Evolutionary conservation across 2,329 filamentous ascomycete genomes (phyloP).

Genomic region (Aspergillus niger): DNA sequence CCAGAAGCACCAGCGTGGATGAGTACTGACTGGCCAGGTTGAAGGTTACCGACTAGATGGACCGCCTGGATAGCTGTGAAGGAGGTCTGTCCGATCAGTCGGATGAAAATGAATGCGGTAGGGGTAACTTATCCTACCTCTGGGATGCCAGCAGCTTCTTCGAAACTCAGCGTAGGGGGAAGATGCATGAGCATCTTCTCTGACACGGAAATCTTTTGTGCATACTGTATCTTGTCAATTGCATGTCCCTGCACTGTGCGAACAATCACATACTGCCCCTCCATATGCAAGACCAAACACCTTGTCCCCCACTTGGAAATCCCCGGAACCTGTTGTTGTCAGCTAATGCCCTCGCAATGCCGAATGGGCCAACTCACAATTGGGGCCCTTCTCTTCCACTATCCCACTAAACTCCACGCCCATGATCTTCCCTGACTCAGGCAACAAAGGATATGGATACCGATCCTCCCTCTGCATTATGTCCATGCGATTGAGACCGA

Average conservation of each 20-base stretch:
- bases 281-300: constrained; percentile 1
- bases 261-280: neutral
- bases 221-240: constrained; percentile 59
- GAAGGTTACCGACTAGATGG: neutral
- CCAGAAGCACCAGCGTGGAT: neutral
- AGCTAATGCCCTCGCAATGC: neutral
- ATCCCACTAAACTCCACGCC: constrained; percentile 2
- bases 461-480: constrained; percentile 1
- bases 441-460: neutral
- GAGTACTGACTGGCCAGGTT: neutral
- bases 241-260: neutral
- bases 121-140: neutral
- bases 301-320: neutral
- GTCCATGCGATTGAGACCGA: constrained; percentile 3
- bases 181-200: constrained; percentile 81
- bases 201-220: constrained; percentile 77
- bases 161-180: constrained; percentile 53
- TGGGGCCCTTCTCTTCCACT: neutral
- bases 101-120: neutral
- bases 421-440: neutral
- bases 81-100: neutral
- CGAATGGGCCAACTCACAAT: neutral
- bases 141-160: constrained; percentile 39
- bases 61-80: neutral
- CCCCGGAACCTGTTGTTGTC: neutral